Percentiles rank a stretch among this genome's conserved stretches.
Evolutionary conservation across 345 rosid genomes (phyloP).

Genomic region (Anacardium occidentale): DNA sequence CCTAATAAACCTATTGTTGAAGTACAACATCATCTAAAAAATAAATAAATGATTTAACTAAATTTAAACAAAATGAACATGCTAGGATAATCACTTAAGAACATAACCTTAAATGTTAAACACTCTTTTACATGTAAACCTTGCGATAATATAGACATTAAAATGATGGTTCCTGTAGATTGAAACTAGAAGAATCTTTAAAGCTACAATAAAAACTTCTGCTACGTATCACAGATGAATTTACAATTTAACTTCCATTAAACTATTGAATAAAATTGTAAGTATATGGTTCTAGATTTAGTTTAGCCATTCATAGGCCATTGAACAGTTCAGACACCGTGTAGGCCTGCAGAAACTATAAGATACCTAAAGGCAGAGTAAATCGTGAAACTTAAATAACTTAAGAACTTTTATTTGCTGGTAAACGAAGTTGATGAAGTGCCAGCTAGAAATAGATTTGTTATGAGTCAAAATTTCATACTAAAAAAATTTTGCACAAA

Average conservation of each 20-base stretch:
- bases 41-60: not conserved
- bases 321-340: not conserved
- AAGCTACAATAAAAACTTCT: not conserved
- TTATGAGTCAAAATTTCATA: slow-evolving; percentile 16
- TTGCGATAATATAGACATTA: not conserved
- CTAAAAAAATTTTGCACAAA: slow-evolving; percentile 21
- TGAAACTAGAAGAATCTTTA: not conserved
- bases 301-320: not conserved
- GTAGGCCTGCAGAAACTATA: not conserved
- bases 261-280: not conserved
- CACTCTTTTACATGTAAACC: not conserved
- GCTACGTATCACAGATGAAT: slow-evolving; percentile 1
- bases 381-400: slow-evolving; percentile 4
- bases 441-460: slow-evolving; percentile 14
- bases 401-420: slow-evolving; percentile 24
- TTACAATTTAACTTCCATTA: not conserved
- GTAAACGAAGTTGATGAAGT: slow-evolving; percentile 7
- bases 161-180: not conserved
- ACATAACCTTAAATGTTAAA: not conserved
- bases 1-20: not conserved
- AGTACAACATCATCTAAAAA: not conserved
- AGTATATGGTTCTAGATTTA: not conserved
- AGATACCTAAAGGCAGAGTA: not conserved
- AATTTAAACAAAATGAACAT: not conserved
- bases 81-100: too few relatives aligned